phyloP scores from a whole-genome alignment of 2,329 filamentous ascomycete species.

The Fusarium sp. region DNA sequence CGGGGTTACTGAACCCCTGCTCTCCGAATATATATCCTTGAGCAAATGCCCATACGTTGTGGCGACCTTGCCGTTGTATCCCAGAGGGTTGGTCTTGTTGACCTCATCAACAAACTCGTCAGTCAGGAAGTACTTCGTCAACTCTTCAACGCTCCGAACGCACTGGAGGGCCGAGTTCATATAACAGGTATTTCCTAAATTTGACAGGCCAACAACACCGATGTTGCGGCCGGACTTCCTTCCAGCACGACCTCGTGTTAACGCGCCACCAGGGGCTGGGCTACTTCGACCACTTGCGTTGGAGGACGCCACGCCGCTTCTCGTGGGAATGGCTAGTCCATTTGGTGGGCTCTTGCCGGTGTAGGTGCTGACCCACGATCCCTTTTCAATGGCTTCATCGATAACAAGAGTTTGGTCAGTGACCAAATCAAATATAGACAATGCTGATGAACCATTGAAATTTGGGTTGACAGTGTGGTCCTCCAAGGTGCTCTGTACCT shows the following conservation, averaged over 20 bases:
- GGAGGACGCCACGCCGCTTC: slow-evolving; percentile 43
- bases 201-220: slow-evolving; percentile 85
- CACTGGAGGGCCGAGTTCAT: slow-evolving; percentile 99
- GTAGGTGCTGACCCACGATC: slow-evolving; percentile 67
- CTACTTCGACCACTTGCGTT: slow-evolving; percentile 74
- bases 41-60: slow-evolving; percentile 82
- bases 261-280: slow-evolving; percentile 66
- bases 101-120: slow-evolving; percentile 81
- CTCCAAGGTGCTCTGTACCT: slow-evolving; percentile 41
- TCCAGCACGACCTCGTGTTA: slow-evolving; percentile 78
- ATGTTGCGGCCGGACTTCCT: slow-evolving; percentile 75
- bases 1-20: slow-evolving; percentile 77
- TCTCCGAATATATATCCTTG: slow-evolving; percentile 79
- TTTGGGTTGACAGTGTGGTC: slow-evolving; percentile 80
- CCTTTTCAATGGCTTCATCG: slow-evolving; percentile 75
- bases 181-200: slow-evolving; percentile 97
- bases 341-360: slow-evolving; percentile 49
- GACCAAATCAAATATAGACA: slow-evolving; percentile 75
- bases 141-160: slow-evolving; percentile 89
- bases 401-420: slow-evolving; percentile 82
- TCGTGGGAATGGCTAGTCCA: slow-evolving; percentile 53
- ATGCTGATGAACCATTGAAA: slow-evolving; percentile 77
- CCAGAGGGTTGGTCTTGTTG: slow-evolving; percentile 86
- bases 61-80: slow-evolving; percentile 88
- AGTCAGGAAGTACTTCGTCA: slow-evolving; percentile 89